A percentile compares a stretch with the other conserved stretches of the same genome.
These are phyloP conservation scores for Candida parachauliodes DNA, from an alignment of 805 yeast genomes.

Conservation along the genomic window DNA sequence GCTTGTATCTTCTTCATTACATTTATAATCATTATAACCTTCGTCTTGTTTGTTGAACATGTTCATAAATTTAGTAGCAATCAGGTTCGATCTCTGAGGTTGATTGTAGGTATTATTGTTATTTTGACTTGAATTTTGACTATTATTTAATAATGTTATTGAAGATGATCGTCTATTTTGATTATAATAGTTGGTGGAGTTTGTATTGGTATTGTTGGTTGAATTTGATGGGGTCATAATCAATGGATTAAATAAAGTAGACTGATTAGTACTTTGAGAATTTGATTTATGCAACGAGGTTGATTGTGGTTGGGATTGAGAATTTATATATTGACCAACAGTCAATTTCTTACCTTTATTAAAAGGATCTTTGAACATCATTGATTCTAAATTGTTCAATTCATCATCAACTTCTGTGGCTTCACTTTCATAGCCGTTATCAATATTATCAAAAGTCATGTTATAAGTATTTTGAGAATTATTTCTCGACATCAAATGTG, in stretches of 20 bases:
- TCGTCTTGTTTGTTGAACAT: slow-evolving; percentile 12
- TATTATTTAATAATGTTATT: slow-evolving; percentile 3
- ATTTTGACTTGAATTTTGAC: slow-evolving; percentile 5
- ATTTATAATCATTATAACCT: not conserved
- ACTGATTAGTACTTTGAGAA: not conserved
- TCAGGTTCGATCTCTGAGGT: slow-evolving; percentile 14
- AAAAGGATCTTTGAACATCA: slow-evolving; percentile 6
- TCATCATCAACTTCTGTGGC: slow-evolving; percentile 10
- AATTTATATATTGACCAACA: not conserved
- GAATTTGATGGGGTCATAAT: slow-evolving; percentile 4
- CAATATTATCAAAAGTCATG: not conserved
- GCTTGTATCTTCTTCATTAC: not conserved
- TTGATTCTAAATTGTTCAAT: slow-evolving; percentile 6
- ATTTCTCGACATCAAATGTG: not conserved
- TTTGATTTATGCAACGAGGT: not conserved
- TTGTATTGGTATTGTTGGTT: not conserved
- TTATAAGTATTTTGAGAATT: slow-evolving; percentile 2
- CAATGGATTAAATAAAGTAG: not conserved
- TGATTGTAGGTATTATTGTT: slow-evolving; percentile 6
- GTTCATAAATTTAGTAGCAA: slow-evolving; percentile 19
- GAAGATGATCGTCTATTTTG: slow-evolving; percentile 7
- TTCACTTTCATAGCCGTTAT: slow-evolving; percentile 6
- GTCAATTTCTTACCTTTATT: slow-evolving; percentile 4
- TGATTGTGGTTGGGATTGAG: not conserved
- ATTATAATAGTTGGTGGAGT: not conserved